These are phyloP conservation scores for Curvularia eragrostidis DNA, from an alignment of 2,329 filamentous ascomycete genomes.

Conservation along the genomic window DNA sequence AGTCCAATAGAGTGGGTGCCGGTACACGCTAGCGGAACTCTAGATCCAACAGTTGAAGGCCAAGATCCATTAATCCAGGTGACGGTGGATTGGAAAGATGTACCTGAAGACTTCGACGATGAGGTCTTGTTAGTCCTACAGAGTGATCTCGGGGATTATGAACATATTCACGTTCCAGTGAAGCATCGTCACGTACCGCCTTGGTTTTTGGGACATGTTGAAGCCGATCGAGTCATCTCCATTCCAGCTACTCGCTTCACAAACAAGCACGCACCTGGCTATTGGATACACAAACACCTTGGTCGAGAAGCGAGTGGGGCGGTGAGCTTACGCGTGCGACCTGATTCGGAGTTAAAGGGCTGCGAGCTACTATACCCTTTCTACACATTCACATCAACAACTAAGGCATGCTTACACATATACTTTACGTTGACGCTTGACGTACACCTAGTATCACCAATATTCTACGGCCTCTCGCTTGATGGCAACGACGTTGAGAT, in stretches of 20 bases:
- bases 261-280: neutral
- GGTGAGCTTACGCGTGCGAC: neutral
- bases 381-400: neutral
- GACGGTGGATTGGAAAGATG: neutral
- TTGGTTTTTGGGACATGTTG: neutral
- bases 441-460: constrained; percentile 51
- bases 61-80: neutral
- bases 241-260: neutral
- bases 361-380: neutral
- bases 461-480: constrained; percentile 17
- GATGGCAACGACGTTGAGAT: constrained; percentile 27
- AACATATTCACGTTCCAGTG: neutral
- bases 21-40: neutral
- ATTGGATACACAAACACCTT: neutral
- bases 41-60: neutral
- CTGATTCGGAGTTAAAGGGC: neutral
- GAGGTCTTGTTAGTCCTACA: neutral
- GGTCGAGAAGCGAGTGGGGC: neutral
- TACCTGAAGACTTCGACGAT: neutral
- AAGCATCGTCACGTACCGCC: neutral
- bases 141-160: neutral
- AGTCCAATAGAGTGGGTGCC: neutral
- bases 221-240: neutral
- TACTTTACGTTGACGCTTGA: neutral
- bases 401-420: neutral